Base-by-base conservation (phyloP, 129 eudicot species). In the Solidago caesia region DNA sequence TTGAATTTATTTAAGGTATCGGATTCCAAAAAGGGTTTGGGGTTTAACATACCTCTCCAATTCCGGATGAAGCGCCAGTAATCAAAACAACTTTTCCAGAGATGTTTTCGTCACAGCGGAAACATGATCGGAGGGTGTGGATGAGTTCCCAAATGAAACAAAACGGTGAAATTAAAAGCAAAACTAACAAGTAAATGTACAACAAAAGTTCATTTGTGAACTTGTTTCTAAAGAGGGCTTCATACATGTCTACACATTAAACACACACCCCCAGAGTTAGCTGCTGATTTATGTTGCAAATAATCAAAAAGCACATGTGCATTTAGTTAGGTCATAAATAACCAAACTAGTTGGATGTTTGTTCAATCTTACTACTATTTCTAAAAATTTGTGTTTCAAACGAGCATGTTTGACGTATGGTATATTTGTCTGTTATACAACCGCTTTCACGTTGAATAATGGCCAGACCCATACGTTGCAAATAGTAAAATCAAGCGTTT, bases 11-110 rank as follows among this genome's bases (percentile, higher is more conserved):
- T 9, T 14, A 8, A 51, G 5, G 57, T 51, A n/a, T 10, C 10
- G 11, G 33, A 26, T 58, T 25, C 7, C 44, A 3, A 41, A 26
- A 15, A 73, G 6, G 44, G 76, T 57, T 58, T 59, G 21, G 5
- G 27, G 53, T 73, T 71, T 70, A 16, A 8, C 46, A 21, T 48
- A 27, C 70, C 70, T 64, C 70, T 7, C 70, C 48, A 0, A 64
- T 7, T 53, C 46, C 89, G 0, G 84, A 78, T 25, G 89, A 79
- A 70, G 89, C 89, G 52, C 88, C 89, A 1, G 89, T 85, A 70
- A 84, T 77, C 78, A 84, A 77, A 27, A 81, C 85, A 2, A 84
- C 88, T 67, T 81, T 84, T n/a, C 81, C 83, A 0, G 63, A 41
- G 58, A 86, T 25, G 78, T 82, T 72, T 43, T 85, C 85, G 5